phyloP scores from a whole-genome alignment of 2,329 filamentous ascomycete species.

The Aschersonia sp. region DNA sequence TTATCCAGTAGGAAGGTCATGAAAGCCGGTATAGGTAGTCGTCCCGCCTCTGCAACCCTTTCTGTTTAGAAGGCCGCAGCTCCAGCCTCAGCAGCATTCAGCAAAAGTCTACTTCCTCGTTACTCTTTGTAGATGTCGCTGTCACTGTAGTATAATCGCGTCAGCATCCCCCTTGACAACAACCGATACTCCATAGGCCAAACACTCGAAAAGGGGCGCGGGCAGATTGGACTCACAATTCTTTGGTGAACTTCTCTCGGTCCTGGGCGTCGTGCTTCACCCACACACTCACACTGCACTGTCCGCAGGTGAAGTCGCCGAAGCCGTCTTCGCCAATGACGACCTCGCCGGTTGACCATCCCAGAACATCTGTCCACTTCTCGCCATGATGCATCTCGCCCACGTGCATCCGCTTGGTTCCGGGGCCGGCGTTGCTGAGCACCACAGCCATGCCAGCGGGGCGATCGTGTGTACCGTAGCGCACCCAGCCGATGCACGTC shows the following conservation, averaged over 20 bases:
- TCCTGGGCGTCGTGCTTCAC: conserved; percentile 39
- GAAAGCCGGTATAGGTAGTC: too few species aligned
- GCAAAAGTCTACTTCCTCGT: background rate
- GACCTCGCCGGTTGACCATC: conserved; percentile 38
- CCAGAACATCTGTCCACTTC: conserved; percentile 49
- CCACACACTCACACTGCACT: conserved; percentile 43
- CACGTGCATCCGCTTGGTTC: conserved; percentile 47
- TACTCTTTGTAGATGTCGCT: background rate
- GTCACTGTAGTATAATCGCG: background rate
- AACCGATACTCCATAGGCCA: background rate
- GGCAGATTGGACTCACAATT: conserved; percentile 21
- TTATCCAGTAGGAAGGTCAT: too few species aligned
- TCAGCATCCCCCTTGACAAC: background rate
- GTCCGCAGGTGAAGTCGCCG: conserved; percentile 40
- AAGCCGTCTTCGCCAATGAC: conserved; percentile 46
- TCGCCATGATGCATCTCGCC: conserved; percentile 38
- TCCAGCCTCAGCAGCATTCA: background rate
- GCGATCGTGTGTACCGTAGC: conserved; percentile 29
- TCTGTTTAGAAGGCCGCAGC: background rate
- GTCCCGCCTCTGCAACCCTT: too few species aligned
- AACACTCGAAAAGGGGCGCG: background rate
- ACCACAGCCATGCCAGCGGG: conserved; percentile 40
- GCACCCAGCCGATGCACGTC: conserved; percentile 50
- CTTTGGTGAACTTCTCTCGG: conserved; percentile 22
- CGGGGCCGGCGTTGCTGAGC: conserved; percentile 35